A percentile compares a stretch with the other conserved stretches of the same genome.
These are phyloP conservation scores for Lactarius indigo DNA, from an alignment of 768 basidiomycete genomes.

Conservation along the genomic window DNA sequence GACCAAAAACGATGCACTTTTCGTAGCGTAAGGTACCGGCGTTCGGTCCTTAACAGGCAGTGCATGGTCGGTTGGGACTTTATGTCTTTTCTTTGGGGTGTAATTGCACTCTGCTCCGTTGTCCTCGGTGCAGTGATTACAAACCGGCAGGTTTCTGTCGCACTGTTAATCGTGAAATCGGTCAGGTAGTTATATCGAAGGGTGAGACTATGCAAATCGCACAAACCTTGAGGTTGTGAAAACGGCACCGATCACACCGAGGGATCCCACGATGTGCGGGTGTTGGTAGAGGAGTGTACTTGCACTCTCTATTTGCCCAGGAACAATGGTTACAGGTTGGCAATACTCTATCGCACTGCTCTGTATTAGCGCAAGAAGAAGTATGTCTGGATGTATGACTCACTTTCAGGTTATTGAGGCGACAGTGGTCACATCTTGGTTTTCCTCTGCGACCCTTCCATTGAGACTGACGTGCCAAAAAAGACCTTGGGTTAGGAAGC, in stretches of 20 bases:
- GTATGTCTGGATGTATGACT: conserved; percentile 28
- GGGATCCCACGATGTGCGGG: conserved; percentile 75
- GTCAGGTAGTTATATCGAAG: conserved; percentile 9
- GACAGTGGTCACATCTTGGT: conserved; percentile 71
- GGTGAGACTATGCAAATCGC: conserved; percentile 4
- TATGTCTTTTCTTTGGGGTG: conserved; percentile 67
- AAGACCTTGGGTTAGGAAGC: conserved; percentile 65
- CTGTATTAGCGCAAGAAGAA: conserved; percentile 20
- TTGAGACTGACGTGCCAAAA: conserved; percentile 64
- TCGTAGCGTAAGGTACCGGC: conserved; percentile 40
- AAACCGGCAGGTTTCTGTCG: conserved; percentile 67
- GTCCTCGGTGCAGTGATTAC: conserved; percentile 60
- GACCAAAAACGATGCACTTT: conserved; percentile 48
- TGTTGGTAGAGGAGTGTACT: conserved; percentile 69
- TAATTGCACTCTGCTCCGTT: conserved; percentile 60
- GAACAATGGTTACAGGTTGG: conserved; percentile 71
- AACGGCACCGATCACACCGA: conserved; percentile 67
- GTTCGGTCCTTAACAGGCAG: conserved; percentile 35
- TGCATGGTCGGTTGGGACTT: conserved; percentile 44
- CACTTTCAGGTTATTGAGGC: conserved; percentile 68
- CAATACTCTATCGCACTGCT: conserved; percentile 65
- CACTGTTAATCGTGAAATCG: conserved; percentile 41
- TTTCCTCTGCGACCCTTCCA: conserved; percentile 76
- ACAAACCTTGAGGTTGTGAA: conserved; percentile 61
- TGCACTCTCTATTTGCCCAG: conserved; percentile 61